A percentile compares a stretch with the other conserved stretches of the same genome.
Evolutionary conservation across 352 stramenopile species (phyloP).

Genomic region (Globisporangium iwayamae): DNA sequence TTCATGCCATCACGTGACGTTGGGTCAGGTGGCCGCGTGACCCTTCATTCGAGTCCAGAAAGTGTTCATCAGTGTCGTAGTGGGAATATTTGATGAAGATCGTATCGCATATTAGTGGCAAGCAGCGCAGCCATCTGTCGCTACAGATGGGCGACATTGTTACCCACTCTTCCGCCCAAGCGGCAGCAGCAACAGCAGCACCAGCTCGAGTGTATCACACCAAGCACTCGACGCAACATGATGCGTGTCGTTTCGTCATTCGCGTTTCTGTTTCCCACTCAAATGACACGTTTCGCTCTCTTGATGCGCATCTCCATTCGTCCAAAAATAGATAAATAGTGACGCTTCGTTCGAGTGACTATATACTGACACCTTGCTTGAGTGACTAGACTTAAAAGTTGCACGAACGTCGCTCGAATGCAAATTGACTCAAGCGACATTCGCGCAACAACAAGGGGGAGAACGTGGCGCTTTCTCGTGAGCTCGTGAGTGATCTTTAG

Average conservation of each 20-base stretch:
- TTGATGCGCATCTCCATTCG: not conserved
- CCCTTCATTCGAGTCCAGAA: not conserved
- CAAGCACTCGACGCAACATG: not conserved
- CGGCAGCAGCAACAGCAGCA: not conserved
- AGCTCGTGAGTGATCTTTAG: not conserved
- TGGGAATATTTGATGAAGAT: not conserved
- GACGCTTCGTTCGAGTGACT: too few relatives aligned
- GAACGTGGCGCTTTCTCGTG: conserved; percentile 1
- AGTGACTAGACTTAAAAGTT: too few relatives aligned
- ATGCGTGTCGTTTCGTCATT: conserved; percentile 7
- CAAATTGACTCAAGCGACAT: too few relatives aligned
- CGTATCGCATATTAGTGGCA: conserved; percentile 3
- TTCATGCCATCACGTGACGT: not conserved
- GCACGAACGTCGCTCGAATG: too few relatives aligned
- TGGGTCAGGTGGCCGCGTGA: not conserved
- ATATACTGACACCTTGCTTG: too few relatives aligned
- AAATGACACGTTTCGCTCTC: not conserved
- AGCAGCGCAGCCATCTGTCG: not conserved
- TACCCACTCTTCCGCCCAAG: not conserved
- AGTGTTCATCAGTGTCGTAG: not conserved
- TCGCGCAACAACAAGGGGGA: not conserved
- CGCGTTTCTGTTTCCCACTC: not conserved
- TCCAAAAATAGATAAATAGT: not conserved
- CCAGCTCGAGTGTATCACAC: not conserved
- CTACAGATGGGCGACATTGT: not conserved